Percentiles rank a stretch among this genome's conserved stretches.
phyloP scores from a whole-genome alignment of 2,329 filamentous ascomycete genomes.

The Escovopsis sp. region DNA sequence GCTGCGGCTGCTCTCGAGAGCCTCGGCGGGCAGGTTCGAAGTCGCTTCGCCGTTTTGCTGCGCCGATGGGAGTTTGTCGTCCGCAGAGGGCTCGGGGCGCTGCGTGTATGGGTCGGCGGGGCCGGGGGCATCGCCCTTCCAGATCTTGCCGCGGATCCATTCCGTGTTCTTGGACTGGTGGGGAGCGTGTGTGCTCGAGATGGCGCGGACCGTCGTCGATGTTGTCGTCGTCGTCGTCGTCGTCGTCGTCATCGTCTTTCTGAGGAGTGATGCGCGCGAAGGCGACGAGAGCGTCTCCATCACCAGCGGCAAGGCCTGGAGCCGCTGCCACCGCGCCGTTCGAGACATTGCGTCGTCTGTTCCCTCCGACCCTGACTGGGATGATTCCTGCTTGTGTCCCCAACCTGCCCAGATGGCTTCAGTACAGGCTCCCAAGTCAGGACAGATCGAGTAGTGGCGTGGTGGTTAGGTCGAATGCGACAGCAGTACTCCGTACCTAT shows the following conservation, averaged over 20 bases:
- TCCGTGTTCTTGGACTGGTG: constrained; percentile 18
- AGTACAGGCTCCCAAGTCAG: too few species aligned
- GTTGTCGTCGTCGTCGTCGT: too few species aligned
- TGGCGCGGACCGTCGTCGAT: constrained; percentile 10
- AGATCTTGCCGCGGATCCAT: constrained; percentile 24
- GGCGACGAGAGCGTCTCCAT: constrained; percentile 10
- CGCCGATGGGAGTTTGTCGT: too few species aligned
- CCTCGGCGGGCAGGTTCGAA: constrained; percentile 18
- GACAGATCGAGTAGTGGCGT: neutral
- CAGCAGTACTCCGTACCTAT: too few species aligned
- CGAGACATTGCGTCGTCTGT: constrained; percentile 22
- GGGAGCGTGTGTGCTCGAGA: constrained; percentile 19
- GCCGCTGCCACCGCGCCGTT: constrained; percentile 23
- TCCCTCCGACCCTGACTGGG: neutral
- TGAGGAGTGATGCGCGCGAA: constrained; percentile 13
- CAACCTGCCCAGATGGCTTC: too few species aligned
- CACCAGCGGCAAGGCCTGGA: constrained; percentile 16
- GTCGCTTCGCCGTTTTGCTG: constrained; percentile 6
- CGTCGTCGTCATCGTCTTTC: too few species aligned
- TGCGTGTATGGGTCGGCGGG: constrained; percentile 24
- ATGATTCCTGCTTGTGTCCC: too few species aligned
- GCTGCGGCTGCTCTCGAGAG: constrained; percentile 7
- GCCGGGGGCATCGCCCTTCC: constrained; percentile 24
- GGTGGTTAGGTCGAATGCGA: constrained; percentile 1
- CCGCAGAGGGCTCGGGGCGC: constrained; percentile 9